Percentiles rank a stretch among this genome's conserved stretches.
Evolutionary conservation across 2,329 filamentous ascomycete species (phyloP).

Genomic region (Colletotrichum lentis): DNA sequence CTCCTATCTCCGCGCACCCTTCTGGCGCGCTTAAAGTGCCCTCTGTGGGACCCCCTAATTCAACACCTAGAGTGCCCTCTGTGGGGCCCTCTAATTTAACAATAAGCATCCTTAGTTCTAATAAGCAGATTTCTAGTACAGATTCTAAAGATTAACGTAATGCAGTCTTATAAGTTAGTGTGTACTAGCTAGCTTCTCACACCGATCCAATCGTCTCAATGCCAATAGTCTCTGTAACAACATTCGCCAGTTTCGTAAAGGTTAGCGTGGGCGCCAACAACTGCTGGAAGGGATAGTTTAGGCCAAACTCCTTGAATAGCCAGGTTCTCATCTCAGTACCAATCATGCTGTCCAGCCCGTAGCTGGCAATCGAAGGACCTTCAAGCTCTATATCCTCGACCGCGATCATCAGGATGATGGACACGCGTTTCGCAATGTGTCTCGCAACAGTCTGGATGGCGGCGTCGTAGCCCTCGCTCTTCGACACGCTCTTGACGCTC

Average conservation of each 20-base stretch:
- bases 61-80: too few species aligned
- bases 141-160: too few species aligned
- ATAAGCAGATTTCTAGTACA: too few species aligned
- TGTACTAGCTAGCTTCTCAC: too few species aligned
- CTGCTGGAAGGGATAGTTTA: constrained; percentile 10
- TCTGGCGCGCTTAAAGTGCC: too few species aligned
- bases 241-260: neutral
- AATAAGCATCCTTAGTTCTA: too few species aligned
- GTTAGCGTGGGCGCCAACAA: neutral
- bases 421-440: constrained; percentile 3
- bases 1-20: too few species aligned
- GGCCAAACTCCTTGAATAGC: constrained; percentile 8
- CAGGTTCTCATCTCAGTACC: constrained; percentile 7
- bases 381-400: constrained; percentile 10
- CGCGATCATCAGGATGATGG: constrained; percentile 5
- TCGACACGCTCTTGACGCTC: neutral
- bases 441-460: neutral
- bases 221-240: neutral
- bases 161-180: too few species aligned
- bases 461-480: neutral
- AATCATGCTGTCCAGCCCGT: constrained; percentile 9
- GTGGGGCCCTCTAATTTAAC: too few species aligned
- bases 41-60: too few species aligned
- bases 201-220: neutral
- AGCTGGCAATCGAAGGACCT: constrained; percentile 4